Evolutionary conservation across 371 early-diverging fungal species (phyloP), one percentile per base, ranked within the genome.

Genomic region (Homolaphlyctis polyrhiza): DNA sequence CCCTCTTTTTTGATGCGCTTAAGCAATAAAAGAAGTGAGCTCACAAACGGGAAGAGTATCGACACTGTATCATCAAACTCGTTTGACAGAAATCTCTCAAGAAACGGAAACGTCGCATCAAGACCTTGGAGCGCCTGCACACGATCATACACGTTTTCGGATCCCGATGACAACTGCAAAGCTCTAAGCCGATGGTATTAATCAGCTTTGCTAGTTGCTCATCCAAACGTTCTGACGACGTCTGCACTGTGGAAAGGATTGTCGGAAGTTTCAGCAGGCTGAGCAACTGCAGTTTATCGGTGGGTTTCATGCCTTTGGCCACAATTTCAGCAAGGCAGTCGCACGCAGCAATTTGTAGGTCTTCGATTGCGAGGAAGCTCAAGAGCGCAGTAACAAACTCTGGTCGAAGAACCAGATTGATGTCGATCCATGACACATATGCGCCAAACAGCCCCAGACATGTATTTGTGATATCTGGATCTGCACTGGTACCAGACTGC

Each of bases 401-500:
- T 63, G 91, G 88, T 69, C 90, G 90, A 54, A 91, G 91, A 45
- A 97, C 85, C 30, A 95, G 83, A 13, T 87, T 87, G 61, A 96
- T 94, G 72, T 96, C 96, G 71, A 95, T 91, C 97, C 97, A 97
- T 14, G 91, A 71, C 16, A 83, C 82, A 65, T 86, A 87, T 18
- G 71, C 71, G 32, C 79, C 85, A 59, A 70, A 64, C 36, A 65
- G 34, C 48, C 68, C 80, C 32, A 94, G 78, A 2, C 81, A 83
- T 54, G 80, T 66, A 60, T 80, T 84, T 21, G 89, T 87, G 55
- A 90, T 82, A 14, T 73, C 79, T 5, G 77, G 67, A 43, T 86
- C 79, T 28, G 67, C 52, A 66, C 81, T 78, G 65, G 81, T 87
- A 47, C 85, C 83, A 45, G 78, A 71, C 63, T 83, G 63, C 36